Evolutionary conservation across 75 land plant species (phyloP), one percentile per base, ranked within the genome.

Genomic region (Pinus taeda): DNA sequence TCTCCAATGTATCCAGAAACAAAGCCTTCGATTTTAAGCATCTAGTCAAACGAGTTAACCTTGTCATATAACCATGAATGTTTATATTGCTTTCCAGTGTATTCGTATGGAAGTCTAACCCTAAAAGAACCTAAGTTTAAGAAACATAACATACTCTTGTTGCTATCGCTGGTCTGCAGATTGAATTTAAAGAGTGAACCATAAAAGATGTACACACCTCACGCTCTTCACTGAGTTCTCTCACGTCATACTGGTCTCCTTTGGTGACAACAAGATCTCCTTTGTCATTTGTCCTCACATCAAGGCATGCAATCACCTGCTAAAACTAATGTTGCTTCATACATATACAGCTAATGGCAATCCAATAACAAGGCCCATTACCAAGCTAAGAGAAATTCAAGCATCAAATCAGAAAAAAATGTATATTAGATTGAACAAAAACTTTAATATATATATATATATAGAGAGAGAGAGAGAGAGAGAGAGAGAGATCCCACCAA

Each of bases 201-300:
- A n/a, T 69, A 21, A 57, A 4, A 29, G 22, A 53, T 26, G 53
- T 71, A 73, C n/a, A 36, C 85, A 97, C 99, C 96, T 95, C 96
- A 79, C 90, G 89, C 59, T 82, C 90, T 73, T 89, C 74, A 57
- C 87, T 90, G 15, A 87, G 82, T 66, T 97, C 99, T 80, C 99
- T 84, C 24, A 97, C 99, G 89, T 95, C 99, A 88, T 97, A 97
- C 75, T 97, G 99, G 75, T 97, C 99, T 42, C 99, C 99, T 86
- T 97, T 97, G 15, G 99, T 97, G 37, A 97, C 99, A 55, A 97
- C 99, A 80, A 97, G 96, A 79, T 97, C 99, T 65, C 99, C 98
- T 73, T 79, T 80, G 85, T 97, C 94, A 88, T 97, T 97, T 67
- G 93, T 59, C 79, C 99, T 86, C 81, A 97, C 99, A 89, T 97